Percentiles rank a stretch among this genome's conserved stretches.
Conservation (phyloP, 2,329 filamentous ascomycete genomes). For the Pseudogymnoascus sp. region DNA sequence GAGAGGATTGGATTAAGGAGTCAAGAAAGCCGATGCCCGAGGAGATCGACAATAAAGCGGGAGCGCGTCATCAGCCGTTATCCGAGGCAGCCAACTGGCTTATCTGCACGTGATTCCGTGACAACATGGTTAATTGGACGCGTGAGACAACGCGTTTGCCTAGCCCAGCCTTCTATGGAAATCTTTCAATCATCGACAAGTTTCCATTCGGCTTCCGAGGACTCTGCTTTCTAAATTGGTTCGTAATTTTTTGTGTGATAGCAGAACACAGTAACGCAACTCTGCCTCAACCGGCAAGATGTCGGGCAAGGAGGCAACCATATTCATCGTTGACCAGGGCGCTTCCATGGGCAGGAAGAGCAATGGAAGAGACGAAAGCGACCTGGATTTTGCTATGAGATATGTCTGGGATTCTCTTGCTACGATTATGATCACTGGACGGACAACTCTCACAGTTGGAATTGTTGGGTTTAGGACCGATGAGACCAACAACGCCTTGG, state of each 20-base stretch:
- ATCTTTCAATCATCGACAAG: background rate
- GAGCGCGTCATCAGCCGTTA: constrained; percentile 8
- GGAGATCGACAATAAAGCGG: background rate
- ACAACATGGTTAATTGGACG: background rate
- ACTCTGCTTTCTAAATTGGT: background rate
- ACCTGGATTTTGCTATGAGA: constrained; percentile 82
- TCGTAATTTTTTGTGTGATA: background rate
- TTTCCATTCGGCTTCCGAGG: background rate
- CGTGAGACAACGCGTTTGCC: constrained; percentile 7
- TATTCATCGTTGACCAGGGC: constrained; percentile 87
- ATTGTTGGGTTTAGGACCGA: constrained; percentile 80
- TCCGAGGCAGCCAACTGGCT: background rate
- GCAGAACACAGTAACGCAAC: background rate
- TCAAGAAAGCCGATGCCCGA: background rate
- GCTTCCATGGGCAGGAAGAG: constrained; percentile 70
- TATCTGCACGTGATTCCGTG: constrained; percentile 19
- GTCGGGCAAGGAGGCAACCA: constrained; percentile 86
- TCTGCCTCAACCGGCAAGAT: constrained; percentile 41
- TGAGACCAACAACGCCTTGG: constrained; percentile 60
- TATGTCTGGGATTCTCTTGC: constrained; percentile 95
- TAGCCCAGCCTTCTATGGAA: constrained; percentile 12
- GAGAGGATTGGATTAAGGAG: background rate
- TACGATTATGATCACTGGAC: constrained; percentile 56
- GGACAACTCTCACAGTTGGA: constrained; percentile 69
- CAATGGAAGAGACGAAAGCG: constrained; percentile 64